These are phyloP conservation scores for Penicillium paneum DNA, from an alignment of 2,329 filamentous ascomycete species.

Conservation along the genomic window DNA sequence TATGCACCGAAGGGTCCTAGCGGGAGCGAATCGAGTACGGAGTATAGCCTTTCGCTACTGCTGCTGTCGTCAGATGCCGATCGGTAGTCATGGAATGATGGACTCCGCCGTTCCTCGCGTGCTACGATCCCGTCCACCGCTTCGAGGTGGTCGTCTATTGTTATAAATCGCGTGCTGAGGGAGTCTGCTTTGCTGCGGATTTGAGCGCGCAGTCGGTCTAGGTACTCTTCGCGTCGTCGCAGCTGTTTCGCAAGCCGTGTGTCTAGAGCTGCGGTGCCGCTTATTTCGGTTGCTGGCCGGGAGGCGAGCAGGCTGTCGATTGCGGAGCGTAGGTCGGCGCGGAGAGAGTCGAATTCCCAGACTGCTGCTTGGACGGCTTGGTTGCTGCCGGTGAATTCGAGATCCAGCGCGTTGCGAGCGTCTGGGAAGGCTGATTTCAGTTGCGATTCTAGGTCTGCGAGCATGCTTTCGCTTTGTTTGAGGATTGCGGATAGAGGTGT, in stretches of 20 bases:
- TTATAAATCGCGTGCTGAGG: slow-evolving; percentile 28
- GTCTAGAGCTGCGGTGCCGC: slow-evolving; percentile 22
- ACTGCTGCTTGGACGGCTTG: slow-evolving; percentile 32
- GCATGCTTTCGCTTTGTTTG: slow-evolving; percentile 31
- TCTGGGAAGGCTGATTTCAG: slow-evolving; percentile 30
- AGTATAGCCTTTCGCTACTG: slow-evolving; percentile 6
- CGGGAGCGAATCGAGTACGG: slow-evolving; percentile 16
- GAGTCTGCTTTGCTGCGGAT: slow-evolving; percentile 35
- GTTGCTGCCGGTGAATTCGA: slow-evolving; percentile 38
- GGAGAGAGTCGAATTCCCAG: slow-evolving; percentile 36
- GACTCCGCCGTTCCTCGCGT: slow-evolving; percentile 20
- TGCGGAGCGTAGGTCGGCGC: slow-evolving; percentile 36
- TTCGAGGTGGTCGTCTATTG: slow-evolving; percentile 36
- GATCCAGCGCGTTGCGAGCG: slow-evolving; percentile 34
- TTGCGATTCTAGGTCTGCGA: slow-evolving; percentile 27
- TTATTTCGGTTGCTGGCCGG: slow-evolving; percentile 11
- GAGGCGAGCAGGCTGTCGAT: slow-evolving; percentile 34
- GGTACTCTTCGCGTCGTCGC: slow-evolving; percentile 31
- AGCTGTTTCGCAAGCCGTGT: slow-evolving; percentile 31
- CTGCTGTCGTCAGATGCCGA: background rate
- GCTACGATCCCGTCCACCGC: slow-evolving; percentile 32
- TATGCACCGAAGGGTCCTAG: slow-evolving; percentile 5
- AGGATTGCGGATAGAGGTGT: slow-evolving; percentile 25
- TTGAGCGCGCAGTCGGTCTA: slow-evolving; percentile 32
- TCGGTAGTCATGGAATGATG: background rate